Conservation (phyloP, 2,329 filamentous ascomycete genomes). For the Xylariales sp. region DNA sequence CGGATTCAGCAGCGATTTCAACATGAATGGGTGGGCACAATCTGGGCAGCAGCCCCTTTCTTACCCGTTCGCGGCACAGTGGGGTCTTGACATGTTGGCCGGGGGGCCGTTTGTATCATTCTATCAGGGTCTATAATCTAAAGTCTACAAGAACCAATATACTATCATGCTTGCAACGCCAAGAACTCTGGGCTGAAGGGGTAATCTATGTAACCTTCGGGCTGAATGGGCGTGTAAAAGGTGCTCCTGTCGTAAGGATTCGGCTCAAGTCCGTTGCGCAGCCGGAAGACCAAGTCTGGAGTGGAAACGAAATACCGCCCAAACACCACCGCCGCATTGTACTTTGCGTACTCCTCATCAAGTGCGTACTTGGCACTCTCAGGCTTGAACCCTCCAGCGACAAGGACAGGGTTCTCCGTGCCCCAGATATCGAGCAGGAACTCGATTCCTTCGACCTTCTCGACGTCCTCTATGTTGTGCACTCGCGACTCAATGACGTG, state of each 20-base stretch:
- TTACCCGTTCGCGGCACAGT: too few species aligned
- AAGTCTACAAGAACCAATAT: too few species aligned
- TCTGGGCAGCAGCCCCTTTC: too few species aligned
- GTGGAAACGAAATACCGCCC: conserved; percentile 44
- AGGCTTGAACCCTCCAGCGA: conserved; percentile 42
- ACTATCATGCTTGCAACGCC: too few species aligned
- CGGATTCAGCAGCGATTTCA: neutral
- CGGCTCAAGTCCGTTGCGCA: conserved; percentile 36
- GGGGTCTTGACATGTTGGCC: too few species aligned
- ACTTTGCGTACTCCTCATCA: conserved; percentile 34
- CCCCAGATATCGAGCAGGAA: conserved; percentile 9
- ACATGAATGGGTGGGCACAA: neutral
- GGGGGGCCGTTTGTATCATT: too few species aligned
- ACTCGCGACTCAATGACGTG: conserved; percentile 52
- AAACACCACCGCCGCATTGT: conserved; percentile 40
- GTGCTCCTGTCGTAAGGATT: conserved; percentile 38
- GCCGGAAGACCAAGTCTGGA: conserved; percentile 41
- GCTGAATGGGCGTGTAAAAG: conserved; percentile 31
- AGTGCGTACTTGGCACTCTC: conserved; percentile 32
- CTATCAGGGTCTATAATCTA: too few species aligned
- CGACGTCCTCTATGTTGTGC: conserved; percentile 11
- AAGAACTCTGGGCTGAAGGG: conserved; percentile 25
- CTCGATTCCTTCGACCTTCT: conserved; percentile 21
- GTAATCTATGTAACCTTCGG: conserved; percentile 32
- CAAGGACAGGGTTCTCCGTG: conserved; percentile 32